These are phyloP conservation scores for Suillus spraguei DNA, from an alignment of 768 basidiomycete genomes.

Conservation along the genomic window DNA sequence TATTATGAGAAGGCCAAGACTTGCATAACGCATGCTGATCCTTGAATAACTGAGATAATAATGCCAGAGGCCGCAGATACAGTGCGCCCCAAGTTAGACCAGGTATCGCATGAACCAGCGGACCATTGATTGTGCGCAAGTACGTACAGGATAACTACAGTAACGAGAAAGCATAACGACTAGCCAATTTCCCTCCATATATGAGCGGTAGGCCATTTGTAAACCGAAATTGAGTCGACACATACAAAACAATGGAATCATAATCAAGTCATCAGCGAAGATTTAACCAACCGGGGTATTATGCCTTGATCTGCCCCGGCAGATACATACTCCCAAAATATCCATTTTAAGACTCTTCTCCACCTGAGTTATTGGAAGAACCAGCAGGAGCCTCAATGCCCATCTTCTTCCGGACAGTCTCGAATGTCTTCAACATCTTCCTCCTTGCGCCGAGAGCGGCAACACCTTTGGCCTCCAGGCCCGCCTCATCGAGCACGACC, in stretches of 20 bases:
- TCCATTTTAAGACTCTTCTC: constrained; percentile 8
- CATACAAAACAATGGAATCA: constrained; percentile 2
- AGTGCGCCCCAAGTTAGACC: background rate
- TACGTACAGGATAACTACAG: constrained; percentile 8
- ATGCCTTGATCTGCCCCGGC: constrained; percentile 2
- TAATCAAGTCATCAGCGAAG: constrained; percentile 15
- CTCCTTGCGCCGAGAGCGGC: constrained; percentile 96
- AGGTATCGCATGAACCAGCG: constrained; percentile 2
- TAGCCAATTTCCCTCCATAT: constrained; percentile 10
- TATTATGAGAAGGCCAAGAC: background rate
- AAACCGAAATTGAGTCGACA: constrained; percentile 3
- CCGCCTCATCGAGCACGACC: constrained; percentile 87
- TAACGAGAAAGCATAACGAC: constrained; percentile 10
- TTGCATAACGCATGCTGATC: background rate
- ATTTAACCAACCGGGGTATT: constrained; percentile 10
- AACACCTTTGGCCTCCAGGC: constrained; percentile 92
- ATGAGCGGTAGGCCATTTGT: constrained; percentile 7
- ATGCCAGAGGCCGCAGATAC: background rate
- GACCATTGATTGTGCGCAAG: background rate
- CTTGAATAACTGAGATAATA: constrained; percentile 2
- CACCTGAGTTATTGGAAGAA: constrained; percentile 9
- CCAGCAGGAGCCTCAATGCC: constrained; percentile 61
- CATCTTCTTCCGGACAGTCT: constrained; percentile 88
- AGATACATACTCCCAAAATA: constrained; percentile 10
- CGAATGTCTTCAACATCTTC: constrained; percentile 97